These are phyloP conservation scores for Hordeum marinum DNA, from an alignment of 176 grass and related monocot genomes.

Conservation along the genomic window DNA sequence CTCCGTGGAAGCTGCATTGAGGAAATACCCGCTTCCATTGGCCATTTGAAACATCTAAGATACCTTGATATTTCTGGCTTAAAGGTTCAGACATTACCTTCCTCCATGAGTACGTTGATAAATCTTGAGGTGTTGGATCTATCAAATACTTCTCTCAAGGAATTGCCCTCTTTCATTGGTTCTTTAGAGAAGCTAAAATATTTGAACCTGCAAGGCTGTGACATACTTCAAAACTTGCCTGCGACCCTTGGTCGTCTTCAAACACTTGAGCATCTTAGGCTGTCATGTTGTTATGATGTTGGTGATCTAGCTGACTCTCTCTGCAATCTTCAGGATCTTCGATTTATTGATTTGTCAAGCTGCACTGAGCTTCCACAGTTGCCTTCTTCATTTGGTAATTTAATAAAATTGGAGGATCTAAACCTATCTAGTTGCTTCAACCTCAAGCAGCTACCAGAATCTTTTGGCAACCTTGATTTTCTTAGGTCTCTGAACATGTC, in stretches of 20 bases:
- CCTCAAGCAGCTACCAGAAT: conserved; percentile 33
- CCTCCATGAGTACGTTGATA: not conserved
- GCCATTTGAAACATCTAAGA: conserved; percentile 27
- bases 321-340: not conserved
- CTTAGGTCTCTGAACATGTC: conserved; percentile 31
- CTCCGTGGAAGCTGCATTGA: conserved; percentile 7
- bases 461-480: conserved; percentile 21
- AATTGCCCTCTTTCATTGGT: not conserved
- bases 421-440: conserved; percentile 27
- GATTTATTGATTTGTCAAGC: conserved; percentile 27
- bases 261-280: conserved; percentile 2
- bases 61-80: conserved; percentile 30
- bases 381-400: conserved; percentile 4
- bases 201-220: conserved; percentile 32
- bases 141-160: conserved; percentile 23
- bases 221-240: conserved; percentile 3
- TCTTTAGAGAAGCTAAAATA: conserved; percentile 14
- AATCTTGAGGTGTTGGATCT: conserved; percentile 35
- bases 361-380: conserved; percentile 14
- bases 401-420: conserved; percentile 25
- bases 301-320: not conserved
- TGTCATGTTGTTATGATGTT: not conserved
- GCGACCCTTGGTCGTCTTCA: not conserved
- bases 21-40: conserved; percentile 10
- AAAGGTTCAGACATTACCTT: conserved; percentile 12